Base-by-base conservation (phyloP, 345 rosid species). In the Eucalyptus dawsonii region DNA sequence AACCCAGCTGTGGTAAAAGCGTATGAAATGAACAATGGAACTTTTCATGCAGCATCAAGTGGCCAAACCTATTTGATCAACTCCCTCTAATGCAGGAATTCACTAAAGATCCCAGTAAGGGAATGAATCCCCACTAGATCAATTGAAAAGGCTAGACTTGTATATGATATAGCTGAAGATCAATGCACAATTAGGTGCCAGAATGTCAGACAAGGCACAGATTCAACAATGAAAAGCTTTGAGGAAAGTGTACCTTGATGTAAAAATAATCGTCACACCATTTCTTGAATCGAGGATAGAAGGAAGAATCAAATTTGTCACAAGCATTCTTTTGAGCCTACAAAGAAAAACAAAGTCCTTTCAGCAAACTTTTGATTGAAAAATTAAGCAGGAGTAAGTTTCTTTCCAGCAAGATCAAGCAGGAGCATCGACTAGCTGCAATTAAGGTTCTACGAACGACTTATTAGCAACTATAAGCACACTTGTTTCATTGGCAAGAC, bases 231-330 rank as follows among this genome's bases (percentile, higher is more conserved):
- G 45, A 86, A n/a, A 47, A 50, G 88, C 40, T 58, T 7, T 27
- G 89, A 83, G 80, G 72, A 86, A 65, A 50, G 51, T 86, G 85
- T 90, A 98, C 99, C 98, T 95, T 95, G 86, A 98, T 95, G 91
- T 93, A 98, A 89, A 98, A 98, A 91, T 97, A 97, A 92, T 98
- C 98, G 91, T 96, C 99, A 51, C 99, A 98, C 98, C 99, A 98
- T 92, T 98, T 96, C 92, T 98, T 97, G 94, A 98, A 98, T 54
- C 95, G 95, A 31, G 97, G 96, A 92, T 98, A 96, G 89, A 98
- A 98, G 34, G 95, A 88, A 87, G 96, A 95, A 89, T 98, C 99
- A 87, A 95, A 97, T 91, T 98, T 98, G 92, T 98, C 98, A 88
- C 98, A 96, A 24, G 98, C 96, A 69, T 86, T 85, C 89, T 97